Percentiles rank a stretch among this genome's conserved stretches.
These are phyloP conservation scores for Pleurotus cornucopiae DNA, from an alignment of 768 basidiomycete species.

Conservation along the genomic window DNA sequence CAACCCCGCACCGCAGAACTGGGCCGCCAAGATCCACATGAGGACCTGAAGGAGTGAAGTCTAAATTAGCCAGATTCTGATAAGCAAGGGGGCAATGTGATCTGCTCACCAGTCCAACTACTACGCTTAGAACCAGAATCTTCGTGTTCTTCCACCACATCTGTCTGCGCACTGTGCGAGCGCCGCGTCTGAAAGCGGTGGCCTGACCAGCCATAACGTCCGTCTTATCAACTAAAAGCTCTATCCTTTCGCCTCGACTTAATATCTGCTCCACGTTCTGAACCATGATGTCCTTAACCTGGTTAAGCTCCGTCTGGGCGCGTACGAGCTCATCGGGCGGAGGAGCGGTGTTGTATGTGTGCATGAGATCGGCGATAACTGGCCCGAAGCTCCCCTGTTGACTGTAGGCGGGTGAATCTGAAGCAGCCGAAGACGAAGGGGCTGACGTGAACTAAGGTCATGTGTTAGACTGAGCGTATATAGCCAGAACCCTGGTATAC, in stretches of 20 bases:
- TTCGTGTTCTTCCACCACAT: conserved; percentile 91
- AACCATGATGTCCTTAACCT: conserved; percentile 97
- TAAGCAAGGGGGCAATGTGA: conserved; percentile 11
- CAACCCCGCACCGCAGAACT: conserved; percentile 84
- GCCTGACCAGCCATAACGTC: conserved; percentile 94
- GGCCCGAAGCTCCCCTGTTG: conserved; percentile 72
- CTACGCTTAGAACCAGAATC: conserved; percentile 57
- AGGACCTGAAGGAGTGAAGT: conserved; percentile 45
- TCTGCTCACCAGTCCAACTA: conserved; percentile 63
- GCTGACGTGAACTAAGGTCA: conserved; percentile 50
- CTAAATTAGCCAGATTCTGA: conserved; percentile 5
- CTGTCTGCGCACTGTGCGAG: conserved; percentile 73
- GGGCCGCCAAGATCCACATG: conserved; percentile 79
- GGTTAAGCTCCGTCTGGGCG: conserved; percentile 83
- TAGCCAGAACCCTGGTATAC: conserved; percentile 25
- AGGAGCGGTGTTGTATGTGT: conserved; percentile 85
- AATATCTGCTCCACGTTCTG: conserved; percentile 98
- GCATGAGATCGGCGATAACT: conserved; percentile 69
- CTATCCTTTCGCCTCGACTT: conserved; percentile 90
- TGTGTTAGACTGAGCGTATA: conserved; percentile 6
- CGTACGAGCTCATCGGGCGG: conserved; percentile 86
- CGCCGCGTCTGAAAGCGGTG: conserved; percentile 87
- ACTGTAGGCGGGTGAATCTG: conserved; percentile 45
- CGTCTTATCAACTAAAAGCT: conserved; percentile 95
- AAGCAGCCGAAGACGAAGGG: conserved; percentile 56